Percentiles rank a stretch among this genome's conserved stretches.
Conservation (phyloP, 441 rosid genomes). For the Metrosideros polymorpha region DNA sequence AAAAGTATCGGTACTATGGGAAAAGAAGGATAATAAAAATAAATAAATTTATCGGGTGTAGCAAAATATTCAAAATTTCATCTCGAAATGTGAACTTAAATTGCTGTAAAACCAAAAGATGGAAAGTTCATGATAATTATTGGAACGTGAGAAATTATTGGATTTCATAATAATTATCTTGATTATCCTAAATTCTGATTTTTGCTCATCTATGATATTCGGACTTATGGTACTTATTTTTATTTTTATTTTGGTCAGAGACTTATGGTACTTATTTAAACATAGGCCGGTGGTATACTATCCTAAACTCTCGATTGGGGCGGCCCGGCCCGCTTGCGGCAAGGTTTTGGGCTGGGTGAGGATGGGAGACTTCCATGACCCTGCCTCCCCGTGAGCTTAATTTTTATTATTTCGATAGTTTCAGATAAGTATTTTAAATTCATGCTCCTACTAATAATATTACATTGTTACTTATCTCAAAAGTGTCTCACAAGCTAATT, state of each 20-base stretch:
- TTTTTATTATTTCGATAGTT: too few relatives aligned
- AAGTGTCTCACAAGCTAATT: background rate
- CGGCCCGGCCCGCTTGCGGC: too few relatives aligned
- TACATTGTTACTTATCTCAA: background rate
- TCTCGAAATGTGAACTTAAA: background rate
- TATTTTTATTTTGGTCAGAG: too few relatives aligned
- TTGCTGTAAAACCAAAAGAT: background rate
- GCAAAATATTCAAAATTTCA: background rate
- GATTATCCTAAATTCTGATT: background rate
- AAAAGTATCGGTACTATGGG: background rate
- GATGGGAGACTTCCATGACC: too few relatives aligned
- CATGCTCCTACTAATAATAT: background rate
- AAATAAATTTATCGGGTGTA: background rate
- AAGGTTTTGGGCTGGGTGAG: too few relatives aligned
- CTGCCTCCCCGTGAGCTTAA: too few relatives aligned
- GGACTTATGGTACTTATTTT: too few relatives aligned
- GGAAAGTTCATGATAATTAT: background rate
- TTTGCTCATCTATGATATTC: too few relatives aligned
- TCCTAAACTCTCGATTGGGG: too few relatives aligned
- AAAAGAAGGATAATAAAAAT: background rate
- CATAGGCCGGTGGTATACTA: too few relatives aligned
- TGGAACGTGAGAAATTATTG: background rate
- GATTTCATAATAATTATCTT: background rate
- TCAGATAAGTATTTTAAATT: background rate
- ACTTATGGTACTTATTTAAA: too few relatives aligned